phyloP scores from a whole-genome alignment of 306 rosid genomes.

The Vigna mungo region DNA sequence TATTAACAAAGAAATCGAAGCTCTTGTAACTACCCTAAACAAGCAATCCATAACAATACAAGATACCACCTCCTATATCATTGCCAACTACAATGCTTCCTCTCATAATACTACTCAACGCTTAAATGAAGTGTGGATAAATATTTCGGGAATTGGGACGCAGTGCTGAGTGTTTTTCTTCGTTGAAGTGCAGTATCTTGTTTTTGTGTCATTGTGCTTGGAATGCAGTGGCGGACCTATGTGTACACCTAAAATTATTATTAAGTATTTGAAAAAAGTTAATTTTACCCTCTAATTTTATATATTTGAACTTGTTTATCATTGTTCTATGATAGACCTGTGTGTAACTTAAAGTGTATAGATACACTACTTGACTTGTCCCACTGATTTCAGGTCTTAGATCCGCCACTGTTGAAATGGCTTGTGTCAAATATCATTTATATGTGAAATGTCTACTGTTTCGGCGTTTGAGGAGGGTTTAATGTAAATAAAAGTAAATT shows the following conservation, averaged over 20 bases:
- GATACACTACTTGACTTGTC: no score
- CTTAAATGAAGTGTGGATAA: conserved; percentile 81
- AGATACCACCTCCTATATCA: conserved; percentile 49
- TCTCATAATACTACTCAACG: conserved; percentile 46
- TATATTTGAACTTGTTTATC: no score
- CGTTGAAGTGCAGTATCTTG: conserved; percentile 1
- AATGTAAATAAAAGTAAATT: no score
- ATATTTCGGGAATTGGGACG: conserved; percentile 51
- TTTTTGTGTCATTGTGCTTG: background rate
- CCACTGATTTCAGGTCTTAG: no score
- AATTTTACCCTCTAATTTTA: no score
- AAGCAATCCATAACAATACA: conserved; percentile 42
- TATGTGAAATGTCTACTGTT: no score
- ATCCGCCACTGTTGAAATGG: no score
- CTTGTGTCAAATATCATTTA: background rate
- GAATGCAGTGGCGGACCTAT: background rate
- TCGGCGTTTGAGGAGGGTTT: background rate
- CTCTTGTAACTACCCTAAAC: conserved; percentile 58
- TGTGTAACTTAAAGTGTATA: no score
- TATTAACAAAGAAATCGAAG: conserved; percentile 53
- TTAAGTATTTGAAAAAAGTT: no score
- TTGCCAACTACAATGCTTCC: conserved; percentile 80
- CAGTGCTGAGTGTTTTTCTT: conserved; percentile 42
- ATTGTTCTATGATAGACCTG: no score
- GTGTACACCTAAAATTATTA: no score